Base-by-base conservation (phyloP, 2,329 filamentous ascomycete species). In the Aspergillus sp. region DNA sequence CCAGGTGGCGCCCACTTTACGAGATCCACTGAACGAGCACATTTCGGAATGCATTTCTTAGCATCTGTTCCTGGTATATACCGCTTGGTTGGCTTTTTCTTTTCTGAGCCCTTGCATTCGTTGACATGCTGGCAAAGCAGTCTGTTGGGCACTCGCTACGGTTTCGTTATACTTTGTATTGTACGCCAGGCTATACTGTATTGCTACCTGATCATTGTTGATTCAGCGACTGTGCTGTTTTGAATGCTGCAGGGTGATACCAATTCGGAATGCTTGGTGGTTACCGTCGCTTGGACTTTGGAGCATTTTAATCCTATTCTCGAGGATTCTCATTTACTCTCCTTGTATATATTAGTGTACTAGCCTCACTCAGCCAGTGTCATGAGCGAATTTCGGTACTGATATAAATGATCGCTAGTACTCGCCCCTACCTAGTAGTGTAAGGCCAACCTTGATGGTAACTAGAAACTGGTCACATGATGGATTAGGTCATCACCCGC, bases 241-340 rank as follows among this genome's bases (percentile, higher is more conserved):
- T 49, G 37, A 42, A 40, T 47, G 41, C 42, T 49, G 48, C 53
- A 49, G 51, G 48, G 49, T 56, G 55, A 58, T 55, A 58, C 54
- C 53, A 40, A 37, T 42, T 42, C 41, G 35, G 34, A 40, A 35
- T 36, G 43, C 29, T 35, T 43, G 39, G 42, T 22, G 33, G 43
- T 40, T 36, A 22, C 33, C 35, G 26, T 22, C 38, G 26, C 37
- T 37, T 34, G 30, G 32, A 43, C 32, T 38, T 26, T 26, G n/a
- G 30, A 33, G 24, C 14, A 32, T 37, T 15, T 26, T 33, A 30
- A 34, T 29, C 31, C 26, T 36, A 20, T 28, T 19, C 19, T 36
- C 24, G 6, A 14, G 11, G 11, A 12, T 22, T 16, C 15, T 30
- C n/a, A 13, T 11, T 10, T 24, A 8, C 19, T 22, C n/a, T n/a